Percentiles rank a stretch among this genome's conserved stretches.
phyloP scores from a whole-genome alignment of 2,329 filamentous ascomycete genomes.

The Endothia cerciana region DNA sequence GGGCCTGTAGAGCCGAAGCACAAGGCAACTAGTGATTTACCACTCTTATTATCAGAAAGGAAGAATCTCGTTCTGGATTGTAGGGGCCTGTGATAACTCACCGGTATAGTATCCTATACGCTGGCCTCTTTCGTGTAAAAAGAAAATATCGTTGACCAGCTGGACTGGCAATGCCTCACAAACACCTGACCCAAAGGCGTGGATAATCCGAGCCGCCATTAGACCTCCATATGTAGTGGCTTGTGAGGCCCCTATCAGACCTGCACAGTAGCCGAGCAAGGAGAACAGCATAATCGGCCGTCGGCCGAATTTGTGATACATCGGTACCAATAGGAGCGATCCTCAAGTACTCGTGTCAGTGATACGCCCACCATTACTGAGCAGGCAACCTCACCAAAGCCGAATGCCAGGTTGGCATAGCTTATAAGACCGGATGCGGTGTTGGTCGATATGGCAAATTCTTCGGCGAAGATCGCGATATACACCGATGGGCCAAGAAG shows the following conservation, averaged over 20 bases:
- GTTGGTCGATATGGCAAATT: conserved; percentile 54
- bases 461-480: conserved; percentile 56
- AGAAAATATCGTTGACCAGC: conserved; percentile 51
- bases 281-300: conserved; percentile 48
- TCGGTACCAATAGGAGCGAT: conserved; percentile 58
- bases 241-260: conserved; percentile 44
- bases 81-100: conserved; percentile 28
- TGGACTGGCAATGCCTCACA: conserved; percentile 52
- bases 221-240: conserved; percentile 42
- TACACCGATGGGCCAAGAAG: conserved; percentile 62
- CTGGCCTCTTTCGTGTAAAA: conserved; percentile 52
- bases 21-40: conserved; percentile 47
- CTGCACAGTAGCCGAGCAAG: conserved; percentile 44
- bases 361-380: background rate
- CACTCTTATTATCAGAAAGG: conserved; percentile 13
- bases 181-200: conserved; percentile 46
- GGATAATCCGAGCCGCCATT: conserved; percentile 46
- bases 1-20: conserved; percentile 60
- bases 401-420: conserved; percentile 64
- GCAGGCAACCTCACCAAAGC: conserved; percentile 47
- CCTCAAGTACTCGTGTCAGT: conserved; percentile 33
- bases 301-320: conserved; percentile 56
- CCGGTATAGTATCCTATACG: conserved; percentile 63
- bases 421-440: conserved; percentile 60
- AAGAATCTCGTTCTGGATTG: background rate